phyloP scores from a whole-genome alignment of 345 rosid genomes.

The Hibiscus trionum region DNA sequence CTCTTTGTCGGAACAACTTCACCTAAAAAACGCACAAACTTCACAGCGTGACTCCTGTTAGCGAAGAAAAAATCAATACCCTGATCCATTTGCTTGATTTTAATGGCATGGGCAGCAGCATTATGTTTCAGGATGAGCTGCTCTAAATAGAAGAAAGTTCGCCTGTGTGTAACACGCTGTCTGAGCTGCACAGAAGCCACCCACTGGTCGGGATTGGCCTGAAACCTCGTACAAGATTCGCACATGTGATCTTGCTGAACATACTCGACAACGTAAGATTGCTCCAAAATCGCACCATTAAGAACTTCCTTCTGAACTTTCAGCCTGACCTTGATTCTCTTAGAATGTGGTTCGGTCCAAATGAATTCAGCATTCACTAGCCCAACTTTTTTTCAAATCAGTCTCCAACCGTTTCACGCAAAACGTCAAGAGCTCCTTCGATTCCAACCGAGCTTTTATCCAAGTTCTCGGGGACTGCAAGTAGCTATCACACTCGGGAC shows the following conservation, averaged over 20 bases:
- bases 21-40: neutral
- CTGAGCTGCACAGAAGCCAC: neutral
- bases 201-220: neutral
- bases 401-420: neutral
- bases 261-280: neutral
- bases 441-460: neutral
- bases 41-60: neutral
- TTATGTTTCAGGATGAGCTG: neutral
- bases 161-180: neutral
- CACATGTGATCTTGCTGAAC: neutral
- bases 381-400: neutral
- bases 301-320: neutral
- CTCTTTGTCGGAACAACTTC: neutral
- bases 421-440: neutral
- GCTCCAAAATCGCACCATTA: neutral
- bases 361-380: neutral
- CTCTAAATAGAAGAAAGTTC: neutral
- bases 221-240: neutral
- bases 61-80: neutral
- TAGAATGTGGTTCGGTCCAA: neutral
- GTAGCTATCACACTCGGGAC: neutral
- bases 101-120: neutral
- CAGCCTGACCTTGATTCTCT: neutral
- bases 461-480: neutral
- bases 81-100: neutral